Percentiles rank a stretch among this genome's conserved stretches.
These are phyloP conservation scores for Rhododendron ferrugineum DNA, from an alignment of 148 eudicot genomes.

Conservation along the genomic window DNA sequence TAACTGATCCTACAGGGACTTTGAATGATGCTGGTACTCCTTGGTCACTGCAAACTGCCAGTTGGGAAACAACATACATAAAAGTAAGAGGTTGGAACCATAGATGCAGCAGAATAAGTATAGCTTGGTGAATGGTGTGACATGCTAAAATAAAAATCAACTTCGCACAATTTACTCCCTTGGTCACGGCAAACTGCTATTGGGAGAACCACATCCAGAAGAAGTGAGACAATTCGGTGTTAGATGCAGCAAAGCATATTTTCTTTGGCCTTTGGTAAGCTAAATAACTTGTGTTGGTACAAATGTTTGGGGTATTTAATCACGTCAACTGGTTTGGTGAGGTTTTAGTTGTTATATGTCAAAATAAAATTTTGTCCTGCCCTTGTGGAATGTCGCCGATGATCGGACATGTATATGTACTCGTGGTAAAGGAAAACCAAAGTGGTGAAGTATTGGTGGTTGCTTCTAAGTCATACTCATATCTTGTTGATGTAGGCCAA, in stretches of 20 bases:
- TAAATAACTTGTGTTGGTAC: background rate
- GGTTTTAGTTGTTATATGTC: background rate
- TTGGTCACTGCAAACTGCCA: constrained; percentile 65
- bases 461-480: background rate
- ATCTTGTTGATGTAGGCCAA: background rate
- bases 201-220: background rate
- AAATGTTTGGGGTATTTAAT: background rate
- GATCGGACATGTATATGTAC: background rate
- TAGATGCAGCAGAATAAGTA: background rate
- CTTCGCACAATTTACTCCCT: constrained; percentile 32
- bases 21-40: constrained; percentile 91
- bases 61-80: background rate
- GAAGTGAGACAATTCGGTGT: background rate
- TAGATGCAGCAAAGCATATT: background rate
- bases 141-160: background rate
- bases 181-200: constrained; percentile 59
- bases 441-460: background rate
- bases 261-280: background rate
- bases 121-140: background rate
- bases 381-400: background rate
- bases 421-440: background rate
- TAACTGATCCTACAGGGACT: constrained; percentile 76
- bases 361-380: background rate
- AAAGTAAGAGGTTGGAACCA: background rate
- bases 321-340: background rate